phyloP scores from a whole-genome alignment of 345 rosid species.

The Salix udensis region DNA sequence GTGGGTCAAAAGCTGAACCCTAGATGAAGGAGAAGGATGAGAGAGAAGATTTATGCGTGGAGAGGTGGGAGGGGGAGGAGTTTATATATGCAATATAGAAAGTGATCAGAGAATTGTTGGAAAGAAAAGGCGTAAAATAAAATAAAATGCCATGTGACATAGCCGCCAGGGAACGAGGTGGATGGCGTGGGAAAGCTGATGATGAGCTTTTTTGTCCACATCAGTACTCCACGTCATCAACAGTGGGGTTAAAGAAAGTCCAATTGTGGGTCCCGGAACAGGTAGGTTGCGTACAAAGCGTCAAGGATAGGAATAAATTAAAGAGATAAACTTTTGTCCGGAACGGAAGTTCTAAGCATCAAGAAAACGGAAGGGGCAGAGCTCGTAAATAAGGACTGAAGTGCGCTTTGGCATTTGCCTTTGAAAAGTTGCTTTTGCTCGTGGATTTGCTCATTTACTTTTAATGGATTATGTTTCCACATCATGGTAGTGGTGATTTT shows the following conservation, averaged over 20 bases:
- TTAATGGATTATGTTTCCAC: constrained; percentile 9
- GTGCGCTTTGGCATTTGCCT: constrained; percentile 16
- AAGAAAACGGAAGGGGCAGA: background rate
- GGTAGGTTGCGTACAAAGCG: constrained; percentile 37
- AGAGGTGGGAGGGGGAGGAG: background rate
- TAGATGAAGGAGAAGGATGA: constrained; percentile 6
- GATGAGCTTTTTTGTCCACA: constrained; percentile 52
- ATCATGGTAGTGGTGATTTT: background rate
- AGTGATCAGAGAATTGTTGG: constrained; percentile 15
- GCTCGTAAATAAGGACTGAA: background rate
- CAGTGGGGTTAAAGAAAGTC: constrained; percentile 12
- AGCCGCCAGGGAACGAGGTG: constrained; percentile 28
- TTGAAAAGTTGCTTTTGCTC: constrained; percentile 4
- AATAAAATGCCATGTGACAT: background rate
- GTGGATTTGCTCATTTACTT: constrained; percentile 9
- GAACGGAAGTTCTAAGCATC: constrained; percentile 2
- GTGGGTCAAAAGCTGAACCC: background rate
- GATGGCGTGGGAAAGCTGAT: constrained; percentile 55
- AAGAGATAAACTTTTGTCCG: constrained; percentile 7
- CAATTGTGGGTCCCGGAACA: constrained; percentile 21
- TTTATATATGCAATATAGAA: constrained; percentile 6
- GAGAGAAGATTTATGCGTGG: constrained; percentile 1
- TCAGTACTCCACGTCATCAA: constrained; percentile 52
- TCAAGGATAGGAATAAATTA: constrained; percentile 14
- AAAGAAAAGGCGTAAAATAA: constrained; percentile 10